A percentile compares a stretch with the other conserved stretches of the same genome.
These are phyloP conservation scores for Stachybotrys echinatus DNA, from an alignment of 2,329 filamentous ascomycete species.

Conservation along the genomic window DNA sequence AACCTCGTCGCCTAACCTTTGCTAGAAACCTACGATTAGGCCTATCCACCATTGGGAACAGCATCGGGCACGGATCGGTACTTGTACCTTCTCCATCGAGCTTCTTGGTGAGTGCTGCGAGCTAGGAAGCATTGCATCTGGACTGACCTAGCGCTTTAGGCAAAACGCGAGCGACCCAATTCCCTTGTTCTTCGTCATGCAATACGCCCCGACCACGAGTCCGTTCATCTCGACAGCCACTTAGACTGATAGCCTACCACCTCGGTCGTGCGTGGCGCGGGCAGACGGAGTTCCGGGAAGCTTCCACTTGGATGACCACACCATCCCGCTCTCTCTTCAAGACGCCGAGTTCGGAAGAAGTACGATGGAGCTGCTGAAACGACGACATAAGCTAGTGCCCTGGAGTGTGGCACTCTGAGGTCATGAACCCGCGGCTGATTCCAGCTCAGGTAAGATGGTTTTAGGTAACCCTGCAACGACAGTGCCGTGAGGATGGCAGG, in stretches of 20 bases:
- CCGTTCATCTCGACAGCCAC: no score
- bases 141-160: not conserved
- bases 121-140: not conserved
- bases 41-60: not conserved
- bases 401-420: not conserved
- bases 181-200: not conserved
- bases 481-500: no score
- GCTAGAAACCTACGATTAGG: not conserved
- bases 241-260: no score
- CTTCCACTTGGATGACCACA: not conserved
- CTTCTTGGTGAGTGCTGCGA: no score
- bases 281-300: no score
- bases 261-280: no score
- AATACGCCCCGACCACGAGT: no score
- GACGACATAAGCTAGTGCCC: not conserved
- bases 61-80: not conserved
- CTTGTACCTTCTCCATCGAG: not conserved
- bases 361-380: not conserved
- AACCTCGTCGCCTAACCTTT: not conserved
- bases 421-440: not conserved
- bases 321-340: not conserved
- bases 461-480: not conserved
- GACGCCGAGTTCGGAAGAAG: not conserved
- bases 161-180: no score
- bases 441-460: not conserved